Conservation (phyloP, 2,329 filamentous ascomycete species). For the Sarocladiaceae sp. region DNA sequence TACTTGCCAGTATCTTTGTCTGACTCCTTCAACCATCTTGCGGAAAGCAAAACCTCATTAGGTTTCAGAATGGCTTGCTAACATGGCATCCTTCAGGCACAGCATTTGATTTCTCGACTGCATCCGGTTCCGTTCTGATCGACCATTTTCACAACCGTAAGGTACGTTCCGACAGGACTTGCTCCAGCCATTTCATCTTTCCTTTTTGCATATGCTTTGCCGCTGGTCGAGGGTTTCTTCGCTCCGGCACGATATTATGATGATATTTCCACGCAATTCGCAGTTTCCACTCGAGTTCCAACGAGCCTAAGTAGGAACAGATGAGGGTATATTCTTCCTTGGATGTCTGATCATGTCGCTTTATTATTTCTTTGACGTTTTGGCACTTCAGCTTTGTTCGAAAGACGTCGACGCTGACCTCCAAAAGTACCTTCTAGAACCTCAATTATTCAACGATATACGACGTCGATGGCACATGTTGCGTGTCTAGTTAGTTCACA, state of each 20-base stretch:
- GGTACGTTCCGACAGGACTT: neutral
- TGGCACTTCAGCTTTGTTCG: neutral
- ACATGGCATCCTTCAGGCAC: conserved; percentile 13
- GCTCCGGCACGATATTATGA: conserved; percentile 39
- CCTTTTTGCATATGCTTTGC: neutral
- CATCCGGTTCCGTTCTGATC: too few relatives aligned
- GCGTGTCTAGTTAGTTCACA: too few relatives aligned
- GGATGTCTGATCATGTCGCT: conserved; percentile 58
- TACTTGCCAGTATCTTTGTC: conserved; percentile 91
- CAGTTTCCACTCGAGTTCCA: conserved; percentile 81
- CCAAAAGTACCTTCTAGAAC: neutral
- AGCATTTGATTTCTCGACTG: too few relatives aligned
- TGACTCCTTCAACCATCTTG: conserved; percentile 40
- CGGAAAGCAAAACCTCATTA: neutral
- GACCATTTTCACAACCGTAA: conserved; percentile 12
- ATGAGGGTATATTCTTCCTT: conserved; percentile 69
- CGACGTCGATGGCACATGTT: too few relatives aligned
- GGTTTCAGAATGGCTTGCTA: conserved; percentile 13
- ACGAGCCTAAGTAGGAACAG: conserved; percentile 60
- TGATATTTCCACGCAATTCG: conserved; percentile 74
- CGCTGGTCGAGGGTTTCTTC: too few relatives aligned
- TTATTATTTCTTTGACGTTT: neutral
- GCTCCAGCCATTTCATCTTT: neutral
- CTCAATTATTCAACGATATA: too few relatives aligned
- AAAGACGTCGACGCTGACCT: neutral